Percentiles rank a stretch among this genome's conserved stretches.
These are phyloP conservation scores for Phytopythium helicoides DNA, from an alignment of 352 stramenopile species.

Conservation along the genomic window DNA sequence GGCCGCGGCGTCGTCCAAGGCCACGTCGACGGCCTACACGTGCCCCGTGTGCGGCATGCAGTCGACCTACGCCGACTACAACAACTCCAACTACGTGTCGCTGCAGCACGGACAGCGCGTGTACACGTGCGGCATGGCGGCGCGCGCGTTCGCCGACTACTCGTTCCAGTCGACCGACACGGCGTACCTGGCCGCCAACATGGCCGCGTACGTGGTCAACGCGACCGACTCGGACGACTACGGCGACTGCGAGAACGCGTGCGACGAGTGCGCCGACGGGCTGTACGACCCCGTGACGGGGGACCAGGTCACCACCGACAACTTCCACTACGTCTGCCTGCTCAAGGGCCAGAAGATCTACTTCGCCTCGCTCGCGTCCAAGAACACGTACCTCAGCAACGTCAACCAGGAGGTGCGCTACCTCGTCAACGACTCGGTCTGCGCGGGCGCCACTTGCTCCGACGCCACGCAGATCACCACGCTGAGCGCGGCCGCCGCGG, in stretches of 20 bases:
- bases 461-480: slow-evolving; percentile 59
- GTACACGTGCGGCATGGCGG: slow-evolving; percentile 77
- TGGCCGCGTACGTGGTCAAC: slow-evolving; percentile 39
- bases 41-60: slow-evolving; percentile 66
- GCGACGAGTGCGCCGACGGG: slow-evolving; percentile 38
- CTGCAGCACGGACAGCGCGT: slow-evolving; percentile 62
- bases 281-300: slow-evolving; percentile 68
- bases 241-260: slow-evolving; percentile 31
- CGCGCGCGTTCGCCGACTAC: slow-evolving; percentile 41
- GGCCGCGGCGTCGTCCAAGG: slow-evolving; percentile 71
- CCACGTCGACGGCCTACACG: slow-evolving; percentile 41
- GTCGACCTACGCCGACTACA: slow-evolving; percentile 20
- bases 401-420: slow-evolving; percentile 53
- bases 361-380: slow-evolving; percentile 68
- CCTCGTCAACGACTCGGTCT: slow-evolving; percentile 54
- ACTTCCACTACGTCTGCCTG: slow-evolving; percentile 74
- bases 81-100: slow-evolving; percentile 60
- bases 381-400: slow-evolving; percentile 58
- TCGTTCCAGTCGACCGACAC: slow-evolving; percentile 63
- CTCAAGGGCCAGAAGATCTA: slow-evolving; percentile 83
- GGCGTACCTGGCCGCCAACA: slow-evolving; percentile 70
- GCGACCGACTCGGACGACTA: slow-evolving; percentile 40
- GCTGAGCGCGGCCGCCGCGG: slow-evolving; percentile 44
- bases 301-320: slow-evolving; percentile 42
- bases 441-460: slow-evolving; percentile 43